These are phyloP conservation scores for Cephalotrichum gorgonifer DNA, from an alignment of 2,329 filamentous ascomycete species.

Conservation along the genomic window DNA sequence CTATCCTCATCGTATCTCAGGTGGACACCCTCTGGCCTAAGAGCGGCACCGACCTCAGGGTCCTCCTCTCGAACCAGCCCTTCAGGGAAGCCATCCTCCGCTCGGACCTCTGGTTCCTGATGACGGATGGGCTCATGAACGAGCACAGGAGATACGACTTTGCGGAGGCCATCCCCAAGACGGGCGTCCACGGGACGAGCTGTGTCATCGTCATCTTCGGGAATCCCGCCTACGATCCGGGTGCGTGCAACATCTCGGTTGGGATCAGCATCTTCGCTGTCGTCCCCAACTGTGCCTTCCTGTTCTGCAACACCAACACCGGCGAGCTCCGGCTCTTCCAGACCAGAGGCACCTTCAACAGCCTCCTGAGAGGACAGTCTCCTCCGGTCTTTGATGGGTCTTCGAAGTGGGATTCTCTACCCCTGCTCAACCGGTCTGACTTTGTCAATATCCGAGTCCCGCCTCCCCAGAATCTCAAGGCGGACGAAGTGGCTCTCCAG, in stretches of 20 bases:
- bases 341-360: conserved; percentile 11
- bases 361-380: conserved; percentile 4
- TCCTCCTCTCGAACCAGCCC: background rate
- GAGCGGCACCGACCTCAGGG: background rate
- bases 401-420: conserved; percentile 1
- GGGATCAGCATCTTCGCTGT: conserved; percentile 12
- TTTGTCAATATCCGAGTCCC: background rate
- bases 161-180: conserved; percentile 7
- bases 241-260: conserved; percentile 12
- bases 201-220: conserved; percentile 12
- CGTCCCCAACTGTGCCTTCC: conserved; percentile 11
- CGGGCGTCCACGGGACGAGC: conserved; percentile 11
- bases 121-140: conserved; percentile 12
- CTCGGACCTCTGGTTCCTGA: conserved; percentile 13
- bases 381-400: background rate
- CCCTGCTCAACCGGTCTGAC: background rate
- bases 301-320: conserved; percentile 10
- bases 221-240: background rate
- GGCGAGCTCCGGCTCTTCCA: conserved; percentile 9
- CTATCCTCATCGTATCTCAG: background rate
- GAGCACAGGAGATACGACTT: conserved; percentile 4
- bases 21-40: background rate
- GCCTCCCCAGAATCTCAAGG: background rate
- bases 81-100: background rate
- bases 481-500: background rate